phyloP scores from a whole-genome alignment of 1,284 basidiomycete species.

The Wolfiporia cocos region DNA sequence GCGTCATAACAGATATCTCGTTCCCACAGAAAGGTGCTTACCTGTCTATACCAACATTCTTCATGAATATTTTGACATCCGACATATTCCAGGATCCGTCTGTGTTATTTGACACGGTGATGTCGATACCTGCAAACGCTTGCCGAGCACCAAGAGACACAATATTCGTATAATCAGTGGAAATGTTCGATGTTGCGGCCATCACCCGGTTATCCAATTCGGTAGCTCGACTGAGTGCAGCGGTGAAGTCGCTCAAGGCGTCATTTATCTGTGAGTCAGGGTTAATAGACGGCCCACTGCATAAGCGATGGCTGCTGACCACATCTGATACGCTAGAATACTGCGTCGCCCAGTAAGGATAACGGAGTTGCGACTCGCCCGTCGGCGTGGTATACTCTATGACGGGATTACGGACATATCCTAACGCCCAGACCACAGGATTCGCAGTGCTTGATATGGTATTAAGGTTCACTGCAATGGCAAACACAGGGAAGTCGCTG shows the following conservation, averaged over 20 bases:
- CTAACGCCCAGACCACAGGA: constrained; percentile 20
- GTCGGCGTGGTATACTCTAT: constrained; percentile 12
- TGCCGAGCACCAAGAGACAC: constrained; percentile 36
- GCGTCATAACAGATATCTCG: constrained; percentile 11
- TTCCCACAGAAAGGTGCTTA: constrained; percentile 1
- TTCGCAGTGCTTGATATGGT: constrained; percentile 10
- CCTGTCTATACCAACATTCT: constrained; percentile 15
- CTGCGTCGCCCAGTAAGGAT: constrained; percentile 17
- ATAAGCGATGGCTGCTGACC: constrained; percentile 10
- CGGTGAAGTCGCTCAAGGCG: constrained; percentile 19
- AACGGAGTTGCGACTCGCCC: constrained; percentile 16
- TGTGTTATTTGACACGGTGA: constrained; percentile 24
- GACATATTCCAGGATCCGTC: constrained; percentile 29
- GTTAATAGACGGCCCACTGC: background rate
- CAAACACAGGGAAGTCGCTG: constrained; percentile 15
- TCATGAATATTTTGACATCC: constrained; percentile 44
- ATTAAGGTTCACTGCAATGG: constrained; percentile 17
- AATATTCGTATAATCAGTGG: constrained; percentile 31
- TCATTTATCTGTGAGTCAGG: background rate
- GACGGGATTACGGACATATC: constrained; percentile 17
- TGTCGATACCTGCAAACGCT: constrained; percentile 32
- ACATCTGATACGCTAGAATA: constrained; percentile 11
- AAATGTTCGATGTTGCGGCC: constrained; percentile 15
- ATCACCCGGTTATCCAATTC: constrained; percentile 20
- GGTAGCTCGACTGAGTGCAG: constrained; percentile 15